phyloP scores from a whole-genome alignment of 2,329 filamentous ascomycete genomes.

The Diaporthe citrichinensis region DNA sequence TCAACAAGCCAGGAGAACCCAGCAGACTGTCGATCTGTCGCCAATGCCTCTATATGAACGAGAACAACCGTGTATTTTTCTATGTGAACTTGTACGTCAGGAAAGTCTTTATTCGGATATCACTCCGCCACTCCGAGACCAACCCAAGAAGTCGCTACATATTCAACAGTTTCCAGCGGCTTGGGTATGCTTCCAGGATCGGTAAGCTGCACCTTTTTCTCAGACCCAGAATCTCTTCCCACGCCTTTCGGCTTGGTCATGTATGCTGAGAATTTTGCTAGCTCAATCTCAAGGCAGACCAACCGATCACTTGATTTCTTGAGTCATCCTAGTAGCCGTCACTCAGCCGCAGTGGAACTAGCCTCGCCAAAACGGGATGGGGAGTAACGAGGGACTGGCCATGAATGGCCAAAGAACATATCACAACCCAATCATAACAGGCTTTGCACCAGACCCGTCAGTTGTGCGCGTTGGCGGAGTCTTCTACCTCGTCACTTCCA shows the following conservation, averaged over 20 bases:
- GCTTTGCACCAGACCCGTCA: slow-evolving; percentile 13
- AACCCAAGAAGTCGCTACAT: neutral
- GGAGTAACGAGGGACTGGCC: neutral
- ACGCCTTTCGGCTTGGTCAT: neutral
- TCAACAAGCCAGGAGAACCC: neutral
- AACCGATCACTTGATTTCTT: neutral
- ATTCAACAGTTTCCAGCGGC: too few relatives aligned
- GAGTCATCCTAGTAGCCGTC: neutral
- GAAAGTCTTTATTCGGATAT: neutral
- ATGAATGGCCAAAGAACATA: neutral
- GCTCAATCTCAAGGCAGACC: neutral
- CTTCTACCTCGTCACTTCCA: slow-evolving; percentile 9
- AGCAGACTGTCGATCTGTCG: neutral
- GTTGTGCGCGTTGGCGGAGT: neutral
- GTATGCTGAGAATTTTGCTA: neutral
- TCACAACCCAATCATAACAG: slow-evolving; percentile 4
- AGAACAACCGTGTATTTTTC: neutral
- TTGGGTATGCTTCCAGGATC: too few relatives aligned
- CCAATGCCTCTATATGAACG: neutral
- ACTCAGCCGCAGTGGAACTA: too few relatives aligned
- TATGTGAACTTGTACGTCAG: neutral
- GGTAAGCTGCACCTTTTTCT: neutral
- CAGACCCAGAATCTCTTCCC: neutral
- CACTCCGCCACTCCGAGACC: neutral
- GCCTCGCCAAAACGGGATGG: neutral